Evolutionary conservation across 805 yeast species (phyloP).

Genomic region (Spathaspora gorwiae): DNA sequence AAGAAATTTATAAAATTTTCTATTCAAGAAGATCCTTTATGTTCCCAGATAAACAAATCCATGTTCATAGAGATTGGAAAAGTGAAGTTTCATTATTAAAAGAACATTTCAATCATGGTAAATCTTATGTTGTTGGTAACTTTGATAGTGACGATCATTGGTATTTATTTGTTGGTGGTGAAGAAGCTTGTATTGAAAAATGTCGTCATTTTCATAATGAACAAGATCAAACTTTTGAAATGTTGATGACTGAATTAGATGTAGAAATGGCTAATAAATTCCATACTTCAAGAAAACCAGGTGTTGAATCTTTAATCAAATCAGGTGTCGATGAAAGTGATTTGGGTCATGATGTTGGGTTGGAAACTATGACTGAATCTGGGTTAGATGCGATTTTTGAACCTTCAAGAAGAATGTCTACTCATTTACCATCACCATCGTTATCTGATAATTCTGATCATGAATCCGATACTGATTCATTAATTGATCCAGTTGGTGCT

Average conservation of each 20-base stretch:
- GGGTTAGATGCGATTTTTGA: constrained; percentile 58
- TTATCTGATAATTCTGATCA: constrained; percentile 24
- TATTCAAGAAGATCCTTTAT: constrained; percentile 89
- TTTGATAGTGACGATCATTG: constrained; percentile 80
- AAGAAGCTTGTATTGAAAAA: constrained; percentile 5
- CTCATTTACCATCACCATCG: constrained; percentile 34
- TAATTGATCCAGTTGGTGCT: background rate
- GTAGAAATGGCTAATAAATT: constrained; percentile 55
- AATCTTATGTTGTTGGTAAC: constrained; percentile 69
- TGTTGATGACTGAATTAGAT: constrained; percentile 83
- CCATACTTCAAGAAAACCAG: constrained; percentile 47
- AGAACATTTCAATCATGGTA: constrained; percentile 56
- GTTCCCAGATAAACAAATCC: constrained; percentile 83
- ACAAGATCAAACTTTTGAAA: constrained; percentile 74
- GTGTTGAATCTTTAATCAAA: constrained; percentile 32
- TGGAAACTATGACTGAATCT: constrained; percentile 57
- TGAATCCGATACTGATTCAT: constrained; percentile 8
- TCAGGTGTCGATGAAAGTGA: constrained; percentile 53
- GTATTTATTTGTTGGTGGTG: constrained; percentile 75
- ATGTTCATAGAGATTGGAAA: constrained; percentile 81
- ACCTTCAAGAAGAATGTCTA: constrained; percentile 2
- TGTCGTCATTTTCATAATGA: constrained; percentile 1
- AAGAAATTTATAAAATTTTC: constrained; percentile 54
- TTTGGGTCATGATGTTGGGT: constrained; percentile 76
- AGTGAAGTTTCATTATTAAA: constrained; percentile 72